phyloP scores from a whole-genome alignment of 371 early-diverging fungal species.

The Mortierella polycephala region DNA sequence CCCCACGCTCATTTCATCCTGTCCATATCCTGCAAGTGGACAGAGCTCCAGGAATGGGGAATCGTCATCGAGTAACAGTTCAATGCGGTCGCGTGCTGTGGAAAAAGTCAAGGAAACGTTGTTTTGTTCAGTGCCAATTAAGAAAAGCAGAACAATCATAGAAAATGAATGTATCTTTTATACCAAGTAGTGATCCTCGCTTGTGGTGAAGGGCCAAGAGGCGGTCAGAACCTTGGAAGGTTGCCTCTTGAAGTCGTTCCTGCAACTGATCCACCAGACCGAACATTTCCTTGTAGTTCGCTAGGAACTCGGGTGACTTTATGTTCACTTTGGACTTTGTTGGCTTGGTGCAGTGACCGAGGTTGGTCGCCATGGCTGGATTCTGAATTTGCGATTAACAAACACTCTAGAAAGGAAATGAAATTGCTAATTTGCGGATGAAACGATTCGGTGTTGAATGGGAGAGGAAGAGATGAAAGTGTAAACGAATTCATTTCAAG shows the following conservation, averaged over 20 bases:
- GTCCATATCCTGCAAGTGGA: conserved; percentile 75
- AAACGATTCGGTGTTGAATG: neutral
- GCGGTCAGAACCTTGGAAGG: conserved; percentile 68
- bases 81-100: conserved; percentile 73
- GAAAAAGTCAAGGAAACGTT: neutral
- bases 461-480: neutral
- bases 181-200: conserved; percentile 75
- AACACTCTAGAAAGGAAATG: too few relatives aligned
- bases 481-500: neutral
- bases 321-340: conserved; percentile 50
- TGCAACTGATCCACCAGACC: conserved; percentile 63
- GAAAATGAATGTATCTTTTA: neutral
- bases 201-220: conserved; percentile 68
- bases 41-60: conserved; percentile 81
- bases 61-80: conserved; percentile 76
- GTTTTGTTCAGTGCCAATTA: too few relatives aligned
- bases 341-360: conserved; percentile 45
- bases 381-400: too few relatives aligned
- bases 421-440: neutral
- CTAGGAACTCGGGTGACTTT: conserved; percentile 63
- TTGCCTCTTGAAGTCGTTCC: conserved; percentile 66
- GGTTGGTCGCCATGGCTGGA: conserved; percentile 24
- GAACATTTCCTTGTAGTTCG: conserved; percentile 71
- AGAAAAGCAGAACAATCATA: neutral
- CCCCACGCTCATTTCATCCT: conserved; percentile 78